Evolutionary conservation across 2,329 filamentous ascomycete genomes (phyloP), one percentile per base, ranked within the genome.

Genomic region (Herpotrichia juniperi): DNA sequence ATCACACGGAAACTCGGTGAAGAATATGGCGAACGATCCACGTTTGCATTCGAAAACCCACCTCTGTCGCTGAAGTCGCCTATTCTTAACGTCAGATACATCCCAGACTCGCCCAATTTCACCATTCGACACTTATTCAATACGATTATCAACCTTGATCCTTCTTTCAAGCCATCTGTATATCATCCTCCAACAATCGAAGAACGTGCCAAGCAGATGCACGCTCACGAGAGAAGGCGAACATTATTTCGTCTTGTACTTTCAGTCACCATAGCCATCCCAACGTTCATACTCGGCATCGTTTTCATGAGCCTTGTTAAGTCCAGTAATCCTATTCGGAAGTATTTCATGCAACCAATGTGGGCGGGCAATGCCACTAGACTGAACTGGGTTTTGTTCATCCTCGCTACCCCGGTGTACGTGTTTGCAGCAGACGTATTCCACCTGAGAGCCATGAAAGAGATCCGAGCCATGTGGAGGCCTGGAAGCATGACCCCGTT

Each of bases 291-390:
- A 45, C 86, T 97, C 32, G 93, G 93, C 2, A 90, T 97, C 47
- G 86, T 96, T 1, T 96, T 91, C 76, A 97, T 96, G 93, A 91
- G 84, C 54, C 80, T 97, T 1, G 81, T 96, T 0, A 78, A 87
- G 0, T 71, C 79, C 2, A 73, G 79, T 1, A 82, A 92, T 59
- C 59, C 73, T 0, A 79, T 80, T 11, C 85, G 86, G 50, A 77
- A 79, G 56, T 91, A 84, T 61, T 75, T 96, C 39, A 92, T 91
- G 83, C 70, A 81, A 56, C 84, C 86, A 0, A 87, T 91, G 78
- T 83, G 81, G 59, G 85, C 83, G 2, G 90, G 91, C 0, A 79
- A 78, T 40, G 86, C 93, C 47, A 90, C 84, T 58, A 85, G 91
- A 19, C 81, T 88, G 5, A 90, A 93, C 71, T 89, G 93, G 77